Percentiles rank a stretch among this genome's conserved stretches.
These are phyloP conservation scores for Phytopythium cucurbitacearum DNA, from an alignment of 352 stramenopile genomes.

Conservation along the genomic window DNA sequence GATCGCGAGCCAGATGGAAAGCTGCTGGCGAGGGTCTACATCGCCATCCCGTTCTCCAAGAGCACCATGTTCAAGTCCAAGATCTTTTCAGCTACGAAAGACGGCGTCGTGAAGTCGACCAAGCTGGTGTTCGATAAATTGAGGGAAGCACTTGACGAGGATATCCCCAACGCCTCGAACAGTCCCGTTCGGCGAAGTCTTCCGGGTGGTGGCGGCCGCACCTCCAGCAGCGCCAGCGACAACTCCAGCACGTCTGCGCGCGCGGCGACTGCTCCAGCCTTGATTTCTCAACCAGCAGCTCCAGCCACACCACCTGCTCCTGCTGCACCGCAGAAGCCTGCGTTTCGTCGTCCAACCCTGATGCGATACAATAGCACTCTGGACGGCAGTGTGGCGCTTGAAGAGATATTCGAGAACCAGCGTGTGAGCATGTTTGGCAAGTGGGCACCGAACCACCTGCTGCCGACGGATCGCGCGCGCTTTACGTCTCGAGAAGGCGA, in stretches of 20 bases:
- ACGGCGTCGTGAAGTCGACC: constrained; percentile 57
- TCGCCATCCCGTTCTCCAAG: constrained; percentile 76
- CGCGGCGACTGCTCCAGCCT: not conserved
- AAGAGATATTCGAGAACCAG: constrained; percentile 89
- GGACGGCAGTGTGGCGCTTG: constrained; percentile 68
- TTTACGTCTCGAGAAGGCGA: constrained; percentile 84
- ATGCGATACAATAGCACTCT: constrained; percentile 63
- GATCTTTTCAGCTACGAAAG: constrained; percentile 69
- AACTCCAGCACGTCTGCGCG: constrained; percentile 1
- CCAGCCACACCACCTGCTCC: not conserved
- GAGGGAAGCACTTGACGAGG: constrained; percentile 31
- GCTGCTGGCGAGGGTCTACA: constrained; percentile 50
- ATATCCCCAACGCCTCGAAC: constrained; percentile 8
- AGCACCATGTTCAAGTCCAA: constrained; percentile 84
- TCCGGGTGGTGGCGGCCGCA: constrained; percentile 3
- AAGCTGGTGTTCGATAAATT: constrained; percentile 56
- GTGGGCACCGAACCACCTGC: constrained; percentile 79
- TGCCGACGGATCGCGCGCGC: constrained; percentile 72
- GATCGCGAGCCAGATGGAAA: constrained; percentile 38
- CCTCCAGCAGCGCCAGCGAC: not conserved
- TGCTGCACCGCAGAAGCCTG: not conserved
- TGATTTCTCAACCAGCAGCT: not conserved
- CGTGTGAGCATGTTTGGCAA: constrained; percentile 86
- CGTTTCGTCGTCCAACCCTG: constrained; percentile 23
- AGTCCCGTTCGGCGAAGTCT: not conserved